Evolutionary conservation across 1,284 basidiomycete species (phyloP), one percentile per base, ranked within the genome.

Genomic region (Neolentinus lepideus): DNA sequence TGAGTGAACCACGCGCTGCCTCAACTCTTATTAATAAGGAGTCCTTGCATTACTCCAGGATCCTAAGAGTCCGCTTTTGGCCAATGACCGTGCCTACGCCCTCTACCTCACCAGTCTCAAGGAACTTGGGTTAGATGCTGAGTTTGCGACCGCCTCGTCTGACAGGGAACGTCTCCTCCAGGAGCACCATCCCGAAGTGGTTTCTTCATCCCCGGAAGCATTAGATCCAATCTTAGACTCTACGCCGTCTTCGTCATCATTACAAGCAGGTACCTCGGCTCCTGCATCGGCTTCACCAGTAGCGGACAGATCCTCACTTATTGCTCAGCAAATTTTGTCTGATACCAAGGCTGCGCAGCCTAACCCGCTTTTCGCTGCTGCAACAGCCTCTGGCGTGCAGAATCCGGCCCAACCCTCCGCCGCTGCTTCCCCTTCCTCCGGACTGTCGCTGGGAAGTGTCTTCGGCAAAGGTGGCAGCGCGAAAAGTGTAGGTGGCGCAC

Each of bases 101-200:
- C 66, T 84, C 22, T 92, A 92, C 66, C 70, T 90, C 27, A 76
- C 76, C 12, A 81, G 83, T 50, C 76, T 92, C n/a, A 68, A 84
- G 31, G 81, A 58, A 77, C 79, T 21, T 80, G 77, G 16, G 76
- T 83, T 59, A 72, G 79, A 26, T 67, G 78, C 16, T 78, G 85
- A 14, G 77, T 92, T 58, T 74, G 75, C 59, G 67, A 78, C 48
- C 88, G 89, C 48, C 85, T 85, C 27, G 77, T 80, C 46, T 74
- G 81, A 60, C 76, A 43, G 89, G 56, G 88, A 92, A 57, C 75
- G 76, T 48, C 72, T 89, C 21, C 70, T 88, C 56, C 16, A 62
- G 8, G 46, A 58, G 26, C 31, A 63, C 35, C 52, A 64, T 24
- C 45, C 66, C 52, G 16, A 21, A 3, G 29, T 59, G 25, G 43